phyloP scores from a whole-genome alignment of 768 basidiomycete species.

The Leucocoprinus leucothites region DNA sequence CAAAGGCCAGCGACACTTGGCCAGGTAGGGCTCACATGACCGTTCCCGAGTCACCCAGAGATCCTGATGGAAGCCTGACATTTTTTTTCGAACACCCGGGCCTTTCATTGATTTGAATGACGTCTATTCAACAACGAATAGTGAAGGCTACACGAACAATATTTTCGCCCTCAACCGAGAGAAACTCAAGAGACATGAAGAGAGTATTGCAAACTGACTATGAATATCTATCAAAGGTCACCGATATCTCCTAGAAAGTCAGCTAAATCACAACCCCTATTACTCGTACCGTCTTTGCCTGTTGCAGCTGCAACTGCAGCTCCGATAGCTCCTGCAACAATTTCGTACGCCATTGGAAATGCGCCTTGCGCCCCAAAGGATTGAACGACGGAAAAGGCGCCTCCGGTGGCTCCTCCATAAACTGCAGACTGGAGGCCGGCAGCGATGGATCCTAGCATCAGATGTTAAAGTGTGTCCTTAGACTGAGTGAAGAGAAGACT shows the following conservation, averaged over 20 bases:
- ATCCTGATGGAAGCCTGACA: too few relatives aligned
- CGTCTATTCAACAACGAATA: too few relatives aligned
- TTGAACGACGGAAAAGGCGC: conserved; percentile 20
- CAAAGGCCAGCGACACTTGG: too few relatives aligned
- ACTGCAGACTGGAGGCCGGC: conserved; percentile 11
- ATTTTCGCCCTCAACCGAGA: too few relatives aligned
- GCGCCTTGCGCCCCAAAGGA: conserved; percentile 18
- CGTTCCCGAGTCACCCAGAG: too few relatives aligned
- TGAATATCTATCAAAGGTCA: too few relatives aligned
- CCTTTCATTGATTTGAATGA: too few relatives aligned
- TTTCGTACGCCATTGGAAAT: neutral
- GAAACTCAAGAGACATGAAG: too few relatives aligned
- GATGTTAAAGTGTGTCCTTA: neutral
- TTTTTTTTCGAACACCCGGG: too few relatives aligned
- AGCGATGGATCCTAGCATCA: conserved; percentile 13
- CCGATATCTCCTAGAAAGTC: neutral
- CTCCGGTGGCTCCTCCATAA: conserved; percentile 19
- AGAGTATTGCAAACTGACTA: too few relatives aligned
- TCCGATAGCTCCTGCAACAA: neutral
- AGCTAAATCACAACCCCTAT: neutral
- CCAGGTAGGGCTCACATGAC: too few relatives aligned
- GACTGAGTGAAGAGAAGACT: neutral
- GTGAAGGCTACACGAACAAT: too few relatives aligned
- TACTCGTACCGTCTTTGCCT: neutral
- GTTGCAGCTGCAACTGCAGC: neutral